These are phyloP conservation scores for Penicillium pancosmium DNA, from an alignment of 495 filamentous ascomycete species.

Conservation along the genomic window DNA sequence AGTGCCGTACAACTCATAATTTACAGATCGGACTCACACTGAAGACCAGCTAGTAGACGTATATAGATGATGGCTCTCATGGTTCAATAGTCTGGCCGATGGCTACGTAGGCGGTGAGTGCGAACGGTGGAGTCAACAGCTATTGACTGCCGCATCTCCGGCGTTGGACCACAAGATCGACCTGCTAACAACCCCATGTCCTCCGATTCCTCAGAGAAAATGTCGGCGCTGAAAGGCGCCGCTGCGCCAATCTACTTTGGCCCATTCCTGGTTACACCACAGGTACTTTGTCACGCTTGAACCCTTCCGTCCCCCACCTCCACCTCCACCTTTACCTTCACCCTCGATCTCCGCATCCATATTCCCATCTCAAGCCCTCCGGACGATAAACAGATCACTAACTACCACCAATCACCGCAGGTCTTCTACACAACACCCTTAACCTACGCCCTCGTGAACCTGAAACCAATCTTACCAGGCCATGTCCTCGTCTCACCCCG, in stretches of 20 bases:
- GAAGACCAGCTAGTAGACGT: neutral
- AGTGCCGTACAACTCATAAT: too few species aligned
- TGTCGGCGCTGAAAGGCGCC: constrained; percentile 34
- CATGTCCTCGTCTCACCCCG: constrained; percentile 78
- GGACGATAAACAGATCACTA: too few species aligned
- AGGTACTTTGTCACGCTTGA: constrained; percentile 29
- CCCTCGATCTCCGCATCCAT: neutral
- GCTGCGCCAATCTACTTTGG: constrained; percentile 47
- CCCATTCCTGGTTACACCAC: constrained; percentile 49
- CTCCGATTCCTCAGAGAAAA: constrained; percentile 8
- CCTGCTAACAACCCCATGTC: constrained; percentile 1
- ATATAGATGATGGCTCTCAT: too few species aligned
- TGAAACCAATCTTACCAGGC: constrained; percentile 91
- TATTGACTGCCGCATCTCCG: constrained; percentile 3
- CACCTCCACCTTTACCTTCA: neutral
- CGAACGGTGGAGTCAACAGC: neutral
- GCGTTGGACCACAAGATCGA: constrained; percentile 4
- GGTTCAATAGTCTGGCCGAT: too few species aligned
- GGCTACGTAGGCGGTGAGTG: constrained; percentile 1
- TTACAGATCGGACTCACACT: neutral
- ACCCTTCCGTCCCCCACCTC: neutral
- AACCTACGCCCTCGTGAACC: constrained; percentile 86
- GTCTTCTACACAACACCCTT: constrained; percentile 83
- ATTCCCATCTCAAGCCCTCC: too few species aligned
- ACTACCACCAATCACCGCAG: constrained; percentile 30